A percentile compares a stretch with the other conserved stretches of the same genome.
Evolutionary conservation across 2,329 filamentous ascomycete genomes (phyloP).

Genomic region (Penicillium freii): DNA sequence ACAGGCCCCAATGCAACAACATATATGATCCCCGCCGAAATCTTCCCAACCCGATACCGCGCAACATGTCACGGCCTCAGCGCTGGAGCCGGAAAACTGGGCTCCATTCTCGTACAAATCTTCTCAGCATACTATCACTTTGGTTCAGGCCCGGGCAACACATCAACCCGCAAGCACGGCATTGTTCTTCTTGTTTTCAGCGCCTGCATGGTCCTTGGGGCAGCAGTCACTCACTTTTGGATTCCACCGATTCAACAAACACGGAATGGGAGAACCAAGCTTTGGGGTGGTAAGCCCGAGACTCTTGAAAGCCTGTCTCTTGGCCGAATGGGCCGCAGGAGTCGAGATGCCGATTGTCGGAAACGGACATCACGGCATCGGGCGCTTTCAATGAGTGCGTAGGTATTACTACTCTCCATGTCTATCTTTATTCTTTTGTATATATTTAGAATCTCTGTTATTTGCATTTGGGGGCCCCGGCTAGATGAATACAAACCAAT

Average conservation of each 20-base stretch:
- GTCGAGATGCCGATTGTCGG: conserved; percentile 32
- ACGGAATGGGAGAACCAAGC: conserved; percentile 22
- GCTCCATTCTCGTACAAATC: conserved; percentile 46
- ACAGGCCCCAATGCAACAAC: conserved; percentile 42
- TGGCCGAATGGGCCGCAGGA: conserved; percentile 38
- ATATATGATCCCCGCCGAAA: conserved; percentile 54
- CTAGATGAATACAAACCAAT: background rate
- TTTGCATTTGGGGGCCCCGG: background rate
- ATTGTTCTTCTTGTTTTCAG: conserved; percentile 44
- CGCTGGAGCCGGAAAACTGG: conserved; percentile 55
- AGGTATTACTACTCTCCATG: background rate
- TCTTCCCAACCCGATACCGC: conserved; percentile 57
- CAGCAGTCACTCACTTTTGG: conserved; percentile 41
- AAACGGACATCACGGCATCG: conserved; percentile 20
- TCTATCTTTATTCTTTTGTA: background rate
- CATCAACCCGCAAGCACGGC: conserved; percentile 39
- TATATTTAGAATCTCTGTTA: background rate
- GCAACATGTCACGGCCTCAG: conserved; percentile 55
- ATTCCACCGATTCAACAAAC: conserved; percentile 40
- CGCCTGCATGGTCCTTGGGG: conserved; percentile 43
- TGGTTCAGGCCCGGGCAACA: conserved; percentile 31
- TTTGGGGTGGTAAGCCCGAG: conserved; percentile 39
- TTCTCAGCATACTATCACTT: conserved; percentile 44
- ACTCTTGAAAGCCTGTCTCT: conserved; percentile 42
- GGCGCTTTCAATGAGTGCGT: conserved; percentile 22